Percentiles rank a stretch among this genome's conserved stretches.
Evolutionary conservation across 192 early-diverging fungal genomes (phyloP).

Genomic region (Linnemannia zychae): DNA sequence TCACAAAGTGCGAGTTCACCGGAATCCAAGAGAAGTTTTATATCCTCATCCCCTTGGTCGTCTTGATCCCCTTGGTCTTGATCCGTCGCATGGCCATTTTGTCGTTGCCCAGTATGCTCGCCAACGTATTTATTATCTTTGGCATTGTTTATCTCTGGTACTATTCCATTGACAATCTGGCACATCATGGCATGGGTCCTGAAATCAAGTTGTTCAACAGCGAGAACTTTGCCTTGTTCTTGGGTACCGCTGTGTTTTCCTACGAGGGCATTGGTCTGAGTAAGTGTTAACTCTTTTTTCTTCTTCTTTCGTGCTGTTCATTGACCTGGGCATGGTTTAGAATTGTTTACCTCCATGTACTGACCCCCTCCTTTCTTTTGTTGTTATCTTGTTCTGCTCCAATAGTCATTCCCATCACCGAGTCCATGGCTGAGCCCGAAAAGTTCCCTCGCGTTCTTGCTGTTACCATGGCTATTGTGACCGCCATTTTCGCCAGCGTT

Average conservation of each 20-base stretch:
- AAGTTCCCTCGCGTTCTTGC: constrained; percentile 66
- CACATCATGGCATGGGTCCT: constrained; percentile 61
- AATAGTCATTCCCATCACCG: constrained; percentile 66
- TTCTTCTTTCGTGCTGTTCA: background rate
- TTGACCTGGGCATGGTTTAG: background rate
- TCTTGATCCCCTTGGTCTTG: constrained; percentile 78
- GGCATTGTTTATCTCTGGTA: constrained; percentile 79
- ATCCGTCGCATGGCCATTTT: constrained; percentile 72
- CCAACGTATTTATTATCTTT: constrained; percentile 80
- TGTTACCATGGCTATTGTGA: constrained; percentile 59
- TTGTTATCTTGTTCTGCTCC: background rate
- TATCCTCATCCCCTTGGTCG: constrained; percentile 80
- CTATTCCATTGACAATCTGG: constrained; percentile 63
- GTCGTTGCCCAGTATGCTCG: constrained; percentile 72
- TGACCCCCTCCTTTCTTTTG: background rate
- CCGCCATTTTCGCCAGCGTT: constrained; percentile 59
- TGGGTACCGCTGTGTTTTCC: constrained; percentile 74
- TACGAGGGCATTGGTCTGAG: constrained; percentile 63
- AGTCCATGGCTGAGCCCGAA: constrained; percentile 70
- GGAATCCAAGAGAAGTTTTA: constrained; percentile 73
- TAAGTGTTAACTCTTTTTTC: constrained; percentile 21
- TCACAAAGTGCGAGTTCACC: constrained; percentile 72
- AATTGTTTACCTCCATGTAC: background rate
- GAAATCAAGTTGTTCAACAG: constrained; percentile 68
- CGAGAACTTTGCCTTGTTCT: constrained; percentile 73